These are phyloP conservation scores for Stentor coeruleus DNA, from an alignment of 73 alveolate species.

Conservation along the genomic window DNA sequence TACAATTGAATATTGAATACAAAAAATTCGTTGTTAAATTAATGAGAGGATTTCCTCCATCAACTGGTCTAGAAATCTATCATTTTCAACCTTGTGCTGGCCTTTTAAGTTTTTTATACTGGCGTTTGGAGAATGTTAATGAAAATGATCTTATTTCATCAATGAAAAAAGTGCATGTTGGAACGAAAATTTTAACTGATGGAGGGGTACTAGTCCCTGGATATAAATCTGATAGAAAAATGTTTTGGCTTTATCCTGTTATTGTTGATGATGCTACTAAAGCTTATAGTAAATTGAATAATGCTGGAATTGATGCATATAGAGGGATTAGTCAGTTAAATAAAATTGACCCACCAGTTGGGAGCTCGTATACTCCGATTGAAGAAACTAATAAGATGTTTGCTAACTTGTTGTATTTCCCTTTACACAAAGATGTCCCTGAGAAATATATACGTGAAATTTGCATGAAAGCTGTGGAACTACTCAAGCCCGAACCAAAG, in stretches of 20 bases:
- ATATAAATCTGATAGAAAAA: constrained; percentile 40
- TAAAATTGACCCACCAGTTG: constrained; percentile 54
- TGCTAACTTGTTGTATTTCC: constrained; percentile 35
- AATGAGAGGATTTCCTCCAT: constrained; percentile 64
- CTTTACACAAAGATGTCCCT: constrained; percentile 40
- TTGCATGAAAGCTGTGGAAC: constrained; percentile 41
- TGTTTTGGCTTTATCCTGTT: constrained; percentile 75
- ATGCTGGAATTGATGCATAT: constrained; percentile 74
- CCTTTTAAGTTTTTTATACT: constrained; percentile 34
- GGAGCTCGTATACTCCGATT: constrained; percentile 35
- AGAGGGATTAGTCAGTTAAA: constrained; percentile 70
- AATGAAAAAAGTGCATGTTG: constrained; percentile 28
- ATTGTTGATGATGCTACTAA: constrained; percentile 52
- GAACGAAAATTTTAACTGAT: constrained; percentile 39
- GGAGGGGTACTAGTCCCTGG: constrained; percentile 68
- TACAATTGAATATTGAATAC: constrained; percentile 26
- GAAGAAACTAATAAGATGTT: constrained; percentile 12
- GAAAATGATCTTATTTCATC: constrained; percentile 9
- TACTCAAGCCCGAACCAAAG: constrained; percentile 24
- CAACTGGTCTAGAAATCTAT: constrained; percentile 37
- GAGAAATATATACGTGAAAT: constrained; percentile 35
- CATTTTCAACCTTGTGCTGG: constrained; percentile 51
- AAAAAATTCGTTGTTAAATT: constrained; percentile 35
- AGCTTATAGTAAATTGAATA: constrained; percentile 44
- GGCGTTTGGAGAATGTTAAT: constrained; percentile 43